Base-by-base conservation (phyloP, 208 protist genomes). In the Crithidia expoeki region DNA sequence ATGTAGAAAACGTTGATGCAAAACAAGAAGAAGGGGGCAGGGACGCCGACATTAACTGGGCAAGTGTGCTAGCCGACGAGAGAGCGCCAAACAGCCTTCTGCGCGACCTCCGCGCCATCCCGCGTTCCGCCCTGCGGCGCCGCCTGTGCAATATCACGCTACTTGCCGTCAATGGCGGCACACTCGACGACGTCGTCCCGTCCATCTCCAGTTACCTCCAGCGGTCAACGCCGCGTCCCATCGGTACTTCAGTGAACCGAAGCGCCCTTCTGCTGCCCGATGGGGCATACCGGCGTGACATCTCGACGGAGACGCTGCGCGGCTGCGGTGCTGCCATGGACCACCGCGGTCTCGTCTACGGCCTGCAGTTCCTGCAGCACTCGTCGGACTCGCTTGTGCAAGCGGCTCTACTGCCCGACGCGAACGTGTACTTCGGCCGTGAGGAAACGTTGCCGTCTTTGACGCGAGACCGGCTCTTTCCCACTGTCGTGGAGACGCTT, bases 301-400 rank as follows among this genome's bases (percentile, higher is more conserved):
- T 93, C 5, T 89, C 76, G 14, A 93, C 86, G 9, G 84, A 94
- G 52, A 81, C 75, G 63, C 58, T 94, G 60, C 89, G 89, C 0
- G 83, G 76, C 28, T 90, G 85, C 60, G 86, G 85, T 12, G 61
- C 78, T 19, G 42, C 89, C 17, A 82, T 91, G 59, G 87, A 84
- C 44, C 89, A 94, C 72, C 84, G 86, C 12, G 84, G 82, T 21
- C 77, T 94, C 10, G 89, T 94, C n/a, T 94, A 92, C 63, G 73
- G 81, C 19, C 51, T 79, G n/a, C 86, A 93, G 62, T 84, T 94
- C 27, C 42, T 94, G 60, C 69, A 83, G 50, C 55, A 77, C 32
- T 75, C 79, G 3, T 79, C 82, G 0, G 62, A 84, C 47, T 94
- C 84, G 27, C 60, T 93, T n/a, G 85, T 90, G 32, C 73, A 76